Evolutionary conservation across 139 green algal species (phyloP), one percentile per base, ranked within the genome.

Genomic region (Zygnema cylindricum): DNA sequence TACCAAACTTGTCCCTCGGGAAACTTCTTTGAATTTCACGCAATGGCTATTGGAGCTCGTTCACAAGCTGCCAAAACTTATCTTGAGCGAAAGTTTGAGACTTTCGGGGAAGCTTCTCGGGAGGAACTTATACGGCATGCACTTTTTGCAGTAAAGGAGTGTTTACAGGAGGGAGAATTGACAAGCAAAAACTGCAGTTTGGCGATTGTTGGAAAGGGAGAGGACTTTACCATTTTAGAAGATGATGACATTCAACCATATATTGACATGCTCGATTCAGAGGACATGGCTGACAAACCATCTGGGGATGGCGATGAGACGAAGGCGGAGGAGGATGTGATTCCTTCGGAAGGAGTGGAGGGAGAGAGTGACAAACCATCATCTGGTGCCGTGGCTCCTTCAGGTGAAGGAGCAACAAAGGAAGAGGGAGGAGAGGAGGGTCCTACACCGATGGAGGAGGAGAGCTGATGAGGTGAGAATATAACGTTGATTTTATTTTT

Each of bases 1-100:
- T 98, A 95, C 39, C 91, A 94, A 69, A 94, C 95, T 75, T 99
- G 97, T 92, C 97, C 97, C 38, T 96, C 93, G 0, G 97, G 97
- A 76, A 98, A 99, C 89, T 99, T 95, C 93, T 99, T 96, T 42
- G 97, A 99, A 87, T 99, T 98, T 94, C 96, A 96, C 87, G 97
- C 97, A 3, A 97, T 98, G 87, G 97, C 97, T 49, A 98, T 99
- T 77, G 97, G 97, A 0, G 94, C 95, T 1, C 92, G 97, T 11
- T 98, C 96, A 33, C 97, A 99, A 94, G 96, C 97, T 32, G 95
- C 97, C 42, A 98, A 97, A 92, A 99, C 97, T 1, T 99, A 99
- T 91, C 87, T 99, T 57, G 97, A 99, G 93, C 95, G 96, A 91
- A 95, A 97, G 69, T 98, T 95, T 81, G 96, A 98, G 85, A 69